Evolutionary conservation across 176 grass and related monocot species (phyloP).

Genomic region (Echinochloa phyllopogon): DNA sequence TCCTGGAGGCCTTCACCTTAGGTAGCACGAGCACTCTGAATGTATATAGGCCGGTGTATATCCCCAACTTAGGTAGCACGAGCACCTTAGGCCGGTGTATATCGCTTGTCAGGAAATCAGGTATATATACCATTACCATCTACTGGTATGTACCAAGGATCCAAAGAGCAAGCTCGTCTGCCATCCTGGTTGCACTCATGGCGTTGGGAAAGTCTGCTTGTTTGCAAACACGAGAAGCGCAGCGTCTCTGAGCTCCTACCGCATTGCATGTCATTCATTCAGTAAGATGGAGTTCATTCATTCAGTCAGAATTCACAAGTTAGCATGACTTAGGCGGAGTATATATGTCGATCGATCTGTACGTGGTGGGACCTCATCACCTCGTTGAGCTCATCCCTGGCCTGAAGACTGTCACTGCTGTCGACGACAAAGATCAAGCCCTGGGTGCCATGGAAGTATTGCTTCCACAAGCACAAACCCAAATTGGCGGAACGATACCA

Average conservation of each 20-base stretch:
- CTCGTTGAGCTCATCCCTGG: background rate
- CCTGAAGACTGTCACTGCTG: background rate
- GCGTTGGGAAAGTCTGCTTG: conserved; percentile 12
- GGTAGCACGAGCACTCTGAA: background rate
- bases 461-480: background rate
- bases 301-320: background rate
- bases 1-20: too few species aligned
- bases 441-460: conserved; percentile 9
- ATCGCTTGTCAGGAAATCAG: too few species aligned
- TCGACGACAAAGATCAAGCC: conserved; percentile 14
- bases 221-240: conserved; percentile 19
- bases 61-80: too few species aligned
- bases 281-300: too few species aligned
- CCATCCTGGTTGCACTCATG: background rate
- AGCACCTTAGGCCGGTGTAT: too few species aligned
- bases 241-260: background rate
- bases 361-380: too few species aligned
- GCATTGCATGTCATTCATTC: background rate
- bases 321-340: too few species aligned
- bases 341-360: too few species aligned
- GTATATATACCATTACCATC: too few species aligned
- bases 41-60: background rate
- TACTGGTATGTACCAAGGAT: background rate
- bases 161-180: background rate
- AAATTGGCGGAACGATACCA: too few species aligned